phyloP scores from a whole-genome alignment of 2,329 filamentous ascomycete species.

The Claviceps citrina region DNA sequence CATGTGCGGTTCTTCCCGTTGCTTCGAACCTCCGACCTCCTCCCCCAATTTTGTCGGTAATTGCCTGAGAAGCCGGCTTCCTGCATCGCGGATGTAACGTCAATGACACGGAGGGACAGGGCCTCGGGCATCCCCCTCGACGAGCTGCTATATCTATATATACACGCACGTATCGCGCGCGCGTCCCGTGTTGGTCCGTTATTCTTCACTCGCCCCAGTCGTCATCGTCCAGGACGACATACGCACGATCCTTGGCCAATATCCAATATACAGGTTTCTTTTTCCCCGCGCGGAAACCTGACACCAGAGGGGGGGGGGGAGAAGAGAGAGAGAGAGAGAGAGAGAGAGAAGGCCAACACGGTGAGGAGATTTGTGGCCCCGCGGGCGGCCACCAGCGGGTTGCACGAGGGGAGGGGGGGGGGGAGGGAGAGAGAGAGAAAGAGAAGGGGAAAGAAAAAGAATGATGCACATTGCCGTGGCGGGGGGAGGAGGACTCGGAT shows the following conservation, averaged over 20 bases:
- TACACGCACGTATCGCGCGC: conserved; percentile 6
- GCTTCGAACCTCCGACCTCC: conserved; percentile 3
- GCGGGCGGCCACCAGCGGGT: conserved; percentile 8
- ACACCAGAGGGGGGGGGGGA: no score
- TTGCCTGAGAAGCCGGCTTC: conserved; percentile 6
- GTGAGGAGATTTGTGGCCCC: no score
- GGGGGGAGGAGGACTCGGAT: conserved; percentile 30
- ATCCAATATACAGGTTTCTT: no score
- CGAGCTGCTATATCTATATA: no score
- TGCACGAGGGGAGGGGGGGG: neutral
- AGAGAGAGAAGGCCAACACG: no score
- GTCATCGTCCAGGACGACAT: no score
- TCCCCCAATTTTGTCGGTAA: conserved; percentile 8
- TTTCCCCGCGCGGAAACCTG: no score
- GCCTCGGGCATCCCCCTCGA: conserved; percentile 1
- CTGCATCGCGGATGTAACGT: conserved; percentile 12
- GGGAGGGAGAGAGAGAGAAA: no score
- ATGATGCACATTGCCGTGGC: conserved; percentile 37
- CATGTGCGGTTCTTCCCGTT: no score
- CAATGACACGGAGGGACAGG: conserved; percentile 11
- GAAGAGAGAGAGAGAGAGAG: no score
- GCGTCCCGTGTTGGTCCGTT: no score
- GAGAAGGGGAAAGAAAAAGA: neutral
- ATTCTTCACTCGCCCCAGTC: no score
- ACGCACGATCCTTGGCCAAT: neutral